Base-by-base conservation (phyloP, 2,329 filamentous ascomycete genomes). In the Fusarium tricinctum region DNA sequence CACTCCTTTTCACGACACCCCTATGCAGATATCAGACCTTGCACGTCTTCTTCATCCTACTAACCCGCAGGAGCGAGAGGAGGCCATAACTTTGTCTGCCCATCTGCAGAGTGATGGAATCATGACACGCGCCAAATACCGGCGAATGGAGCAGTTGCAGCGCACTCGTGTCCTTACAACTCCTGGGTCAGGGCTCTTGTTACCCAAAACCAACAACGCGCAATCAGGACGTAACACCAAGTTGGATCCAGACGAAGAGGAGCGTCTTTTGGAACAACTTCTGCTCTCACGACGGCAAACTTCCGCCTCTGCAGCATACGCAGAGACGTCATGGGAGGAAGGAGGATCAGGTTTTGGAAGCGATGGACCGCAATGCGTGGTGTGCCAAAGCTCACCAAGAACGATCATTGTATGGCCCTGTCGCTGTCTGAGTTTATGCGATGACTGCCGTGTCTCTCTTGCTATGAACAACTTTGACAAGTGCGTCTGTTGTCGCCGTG, bases 401-500 rank as follows among this genome's bases (percentile, higher is more conserved):
- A 97, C 92, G 9, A 92, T 98, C 63, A 92, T 99, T 55, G 91
- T 97, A 3, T 98, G 96, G 96, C 96, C 96, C 0, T 99, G 96
- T 77, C 92, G 96, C 4, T 99, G 96, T 77, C 85, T 99, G 59
- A 95, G 93, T 71, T 85, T 98, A 14, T 98, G 96, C 77, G 96
- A 99, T 78, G 96, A 98, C 71, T 98, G 96, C 77, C 86, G 96
- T 32, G 92, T 98, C 35, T 95, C 93, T 43, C 84, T 98, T 66
- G 96, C 96, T 5, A 94, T 97, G 89, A 97, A 97, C 78, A 98
- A 98, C 78, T 98, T 97, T 77, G 93, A 94, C 68, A 97, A 93
- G 76, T 99, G 96, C 77, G 94, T 98, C 39, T 98, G 95, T 74
- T 98, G 96, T 78, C 87, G 96, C 50, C 88, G 93, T 58, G 92